Percentiles rank a stretch among this genome's conserved stretches.
Conservation (phyloP, 768 basidiomycete genomes). For the Mycena polygramma region DNA sequence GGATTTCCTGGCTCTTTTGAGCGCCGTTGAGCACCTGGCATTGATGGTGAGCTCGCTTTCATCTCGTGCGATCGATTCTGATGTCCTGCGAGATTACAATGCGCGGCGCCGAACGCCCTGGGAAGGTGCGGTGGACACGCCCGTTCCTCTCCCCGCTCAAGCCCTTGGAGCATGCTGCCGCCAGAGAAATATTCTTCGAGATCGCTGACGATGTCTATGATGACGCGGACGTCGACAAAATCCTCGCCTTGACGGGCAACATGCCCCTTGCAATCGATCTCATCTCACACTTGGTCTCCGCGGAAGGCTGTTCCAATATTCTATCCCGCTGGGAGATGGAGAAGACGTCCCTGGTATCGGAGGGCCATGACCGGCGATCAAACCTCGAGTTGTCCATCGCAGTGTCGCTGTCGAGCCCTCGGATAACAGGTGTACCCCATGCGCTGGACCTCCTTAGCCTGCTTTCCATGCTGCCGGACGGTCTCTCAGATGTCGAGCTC, state of each 20-base stretch:
- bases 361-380: neutral
- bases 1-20: neutral
- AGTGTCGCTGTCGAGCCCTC: neutral
- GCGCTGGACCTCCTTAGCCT: neutral
- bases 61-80: neutral
- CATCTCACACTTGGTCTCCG: neutral
- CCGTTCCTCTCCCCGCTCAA: neutral
- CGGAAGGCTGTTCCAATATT: neutral
- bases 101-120: neutral
- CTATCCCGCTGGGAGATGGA: neutral
- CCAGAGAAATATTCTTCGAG: neutral
- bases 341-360: neutral
- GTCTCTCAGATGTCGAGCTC: neutral
- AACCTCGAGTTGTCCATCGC: neutral
- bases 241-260: neutral
- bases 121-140: neutral
- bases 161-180: neutral
- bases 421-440: neutral
- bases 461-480: neutral
- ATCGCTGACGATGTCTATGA: neutral
- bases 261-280: neutral
- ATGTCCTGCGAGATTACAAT: neutral
- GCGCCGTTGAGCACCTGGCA: neutral
- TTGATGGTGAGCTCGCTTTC: neutral
- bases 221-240: neutral